Percentiles rank a stretch among this genome's conserved stretches.
Evolutionary conservation across 2,329 filamentous ascomycete genomes (phyloP).

Genomic region (Colletotrichum tropicale): DNA sequence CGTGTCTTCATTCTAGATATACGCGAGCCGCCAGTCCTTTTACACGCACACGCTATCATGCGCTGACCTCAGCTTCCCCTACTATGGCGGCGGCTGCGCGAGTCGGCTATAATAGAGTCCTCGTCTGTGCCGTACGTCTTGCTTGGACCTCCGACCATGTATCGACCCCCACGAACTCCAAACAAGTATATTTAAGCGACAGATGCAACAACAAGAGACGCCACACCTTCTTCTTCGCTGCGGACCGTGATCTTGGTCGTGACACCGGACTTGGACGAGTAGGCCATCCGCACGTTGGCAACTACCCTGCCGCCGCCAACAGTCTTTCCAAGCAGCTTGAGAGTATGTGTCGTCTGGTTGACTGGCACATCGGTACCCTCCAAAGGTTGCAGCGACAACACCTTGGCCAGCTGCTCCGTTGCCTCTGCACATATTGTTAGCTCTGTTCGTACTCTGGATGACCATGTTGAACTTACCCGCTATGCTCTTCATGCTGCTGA

Average conservation of each 20-base stretch:
- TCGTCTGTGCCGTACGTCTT: constrained; percentile 8
- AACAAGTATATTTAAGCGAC: constrained; percentile 65
- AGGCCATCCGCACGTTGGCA: constrained; percentile 89
- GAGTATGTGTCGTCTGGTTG: constrained; percentile 87
- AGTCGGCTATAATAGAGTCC: constrained; percentile 7
- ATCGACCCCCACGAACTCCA: constrained; percentile 20
- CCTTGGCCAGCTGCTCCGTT: constrained; percentile 86
- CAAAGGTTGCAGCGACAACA: constrained; percentile 88
- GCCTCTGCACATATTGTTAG: constrained; percentile 67
- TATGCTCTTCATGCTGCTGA: constrained; percentile 89
- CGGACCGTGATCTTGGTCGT: constrained; percentile 95
- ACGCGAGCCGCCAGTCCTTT: constrained; percentile 14
- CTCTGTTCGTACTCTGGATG: neutral
- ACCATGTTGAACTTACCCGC: constrained; percentile 68
- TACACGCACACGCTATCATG: neutral
- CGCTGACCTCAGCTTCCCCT: neutral
- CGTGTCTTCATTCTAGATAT: constrained; percentile 20
- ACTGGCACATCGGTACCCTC: constrained; percentile 93
- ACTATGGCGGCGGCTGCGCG: neutral
- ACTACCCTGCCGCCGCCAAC: constrained; percentile 89
- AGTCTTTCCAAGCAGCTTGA: constrained; percentile 96
- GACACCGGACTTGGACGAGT: constrained; percentile 88
- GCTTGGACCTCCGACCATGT: constrained; percentile 16
- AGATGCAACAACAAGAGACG: constrained; percentile 81
- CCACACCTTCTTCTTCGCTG: constrained; percentile 91